Base-by-base conservation (phyloP, 2,329 filamentous ascomycete genomes). In the Phialophora verrucosa region DNA sequence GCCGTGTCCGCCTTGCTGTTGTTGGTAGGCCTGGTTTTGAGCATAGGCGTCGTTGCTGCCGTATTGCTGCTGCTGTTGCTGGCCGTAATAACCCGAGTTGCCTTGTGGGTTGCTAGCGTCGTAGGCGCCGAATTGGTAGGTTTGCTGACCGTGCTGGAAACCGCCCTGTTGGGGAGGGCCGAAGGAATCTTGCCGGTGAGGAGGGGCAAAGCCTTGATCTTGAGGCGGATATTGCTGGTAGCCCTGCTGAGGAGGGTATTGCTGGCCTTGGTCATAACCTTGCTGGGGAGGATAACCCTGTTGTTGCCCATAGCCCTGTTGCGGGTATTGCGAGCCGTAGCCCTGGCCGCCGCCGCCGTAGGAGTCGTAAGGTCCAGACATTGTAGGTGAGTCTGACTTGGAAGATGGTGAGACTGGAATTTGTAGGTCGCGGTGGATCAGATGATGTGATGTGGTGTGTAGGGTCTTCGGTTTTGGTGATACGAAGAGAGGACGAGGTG, bases 301-400 rank as follows among this genome's bases (percentile, higher is more conserved):
- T 50, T 78, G 76, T 68, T 77, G 77, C 1, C 70, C 67, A 56
- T 72, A 71, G 42, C 71, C 70, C 44, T 75, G 74, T 61, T 77
- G 75, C n/a, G 76, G 68, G 44, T 76, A 75, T 31, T 71, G 68
- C 1, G 72, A 75, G 38, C 65, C 65, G 53, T 76, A 75, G 42
- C 60, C 60, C 42, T 54, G 74, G 35, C 64, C 66, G 62, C 66
- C 67, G 59, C 64, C 66, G 62, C 66, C 67, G 59, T 79, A 74
- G 50, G 81, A 77, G 69, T 83, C 79, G 78, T 85, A 85, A 44
- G 82, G 82, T 65, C 82, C 82, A 17, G 83, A 84, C 84, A 85
- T 86, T 64, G 50, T 57, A 29, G 50, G 23, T 54, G 59, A 32
- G 35, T n/a, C 38, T 25, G 31, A 50, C 10, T 31, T 32, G 51